Evolutionary conservation across 495 filamentous ascomycete genomes (phyloP), one percentile per base, ranked within the genome.

Genomic region (Platismatia glauca): DNA sequence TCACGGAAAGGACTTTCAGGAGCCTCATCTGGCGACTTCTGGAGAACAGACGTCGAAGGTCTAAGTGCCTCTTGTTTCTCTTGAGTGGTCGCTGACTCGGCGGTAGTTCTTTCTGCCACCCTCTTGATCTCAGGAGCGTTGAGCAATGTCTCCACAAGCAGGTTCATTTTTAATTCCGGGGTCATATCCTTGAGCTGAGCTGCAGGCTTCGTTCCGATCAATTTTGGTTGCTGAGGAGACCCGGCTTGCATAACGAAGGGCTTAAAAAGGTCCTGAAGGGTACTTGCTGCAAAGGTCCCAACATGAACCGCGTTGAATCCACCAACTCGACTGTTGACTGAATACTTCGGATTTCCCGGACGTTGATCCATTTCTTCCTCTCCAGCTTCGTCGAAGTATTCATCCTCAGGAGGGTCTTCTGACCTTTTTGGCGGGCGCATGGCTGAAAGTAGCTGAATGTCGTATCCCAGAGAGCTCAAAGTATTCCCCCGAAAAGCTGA

Each of bases 391-490:
- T 71, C 67, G 7, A 75, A 76, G 2, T 80, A 77, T 5, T 79
- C 79, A 11, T 68, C 73, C 58, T 76, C 74, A 11, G 69, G 69
- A 18, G 67, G 24, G 35, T 67, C 58, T 64, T 71, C 72, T n/a
- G 71, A 71, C 7, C 62, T 64, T 55, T 75, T 37, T 22, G 65
- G 65, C 31, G 69, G 62, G 4, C 60, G 64, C 24, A 64, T 41
- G 20, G 67, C 59, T 11, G 61, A 58, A 12, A 61, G 57, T 13
- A 64, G 70, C 50, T 82, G 76, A n/a, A 80, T 81, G 57, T 84
- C 83, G 60, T 91, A 93, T 11, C 86, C 86, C n/a, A 93, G 74
- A 41, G 83, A 82, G 35, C 86, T 73, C 9, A 73, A 52, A 73
- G 79, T 35, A 70, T 68, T 62, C 65, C 75, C 34, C 65, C 76